Conservation (phyloP, 495 filamentous ascomycete genomes). For the Aspergillus taichungensis region DNA sequence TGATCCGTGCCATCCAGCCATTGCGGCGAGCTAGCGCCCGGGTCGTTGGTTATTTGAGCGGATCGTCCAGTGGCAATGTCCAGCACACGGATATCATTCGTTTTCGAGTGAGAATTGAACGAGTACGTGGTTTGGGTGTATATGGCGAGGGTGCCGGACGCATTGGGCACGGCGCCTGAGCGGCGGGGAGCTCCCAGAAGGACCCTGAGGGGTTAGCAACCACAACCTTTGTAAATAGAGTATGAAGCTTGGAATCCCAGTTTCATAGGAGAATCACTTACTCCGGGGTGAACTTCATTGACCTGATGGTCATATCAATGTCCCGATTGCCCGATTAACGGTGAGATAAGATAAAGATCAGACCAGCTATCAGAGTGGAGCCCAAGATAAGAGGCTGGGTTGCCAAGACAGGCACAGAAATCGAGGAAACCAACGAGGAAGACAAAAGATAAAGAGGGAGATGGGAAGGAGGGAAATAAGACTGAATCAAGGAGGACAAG, state of each 20-base stretch:
- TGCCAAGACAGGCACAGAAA: conserved; percentile 3
- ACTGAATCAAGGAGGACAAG: background rate
- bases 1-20: conserved; percentile 62
- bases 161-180: conserved; percentile 66
- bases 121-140: conserved; percentile 74
- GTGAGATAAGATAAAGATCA: conserved; percentile 3
- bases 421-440: background rate
- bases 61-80: conserved; percentile 62
- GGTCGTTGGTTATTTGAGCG: conserved; percentile 53
- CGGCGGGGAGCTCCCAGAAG: conserved; percentile 80
- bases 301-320: conserved; percentile 52
- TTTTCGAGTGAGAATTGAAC: conserved; percentile 71
- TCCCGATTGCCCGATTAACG: conserved; percentile 4
- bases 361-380: too few relatives aligned
- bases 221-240: too few relatives aligned
- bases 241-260: background rate
- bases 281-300: conserved; percentile 67
- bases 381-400: background rate
- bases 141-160: conserved; percentile 56
- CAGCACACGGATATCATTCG: conserved; percentile 63
- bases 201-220: conserved; percentile 33
- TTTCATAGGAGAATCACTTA: conserved; percentile 16
- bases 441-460: background rate
- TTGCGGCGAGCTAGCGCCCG: conserved; percentile 56
- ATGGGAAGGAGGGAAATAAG: background rate